Evolutionary conservation across 2,329 filamentous ascomycete species (phyloP), one percentile per base, ranked within the genome.

Genomic region (Pestalotiopsis sp.): DNA sequence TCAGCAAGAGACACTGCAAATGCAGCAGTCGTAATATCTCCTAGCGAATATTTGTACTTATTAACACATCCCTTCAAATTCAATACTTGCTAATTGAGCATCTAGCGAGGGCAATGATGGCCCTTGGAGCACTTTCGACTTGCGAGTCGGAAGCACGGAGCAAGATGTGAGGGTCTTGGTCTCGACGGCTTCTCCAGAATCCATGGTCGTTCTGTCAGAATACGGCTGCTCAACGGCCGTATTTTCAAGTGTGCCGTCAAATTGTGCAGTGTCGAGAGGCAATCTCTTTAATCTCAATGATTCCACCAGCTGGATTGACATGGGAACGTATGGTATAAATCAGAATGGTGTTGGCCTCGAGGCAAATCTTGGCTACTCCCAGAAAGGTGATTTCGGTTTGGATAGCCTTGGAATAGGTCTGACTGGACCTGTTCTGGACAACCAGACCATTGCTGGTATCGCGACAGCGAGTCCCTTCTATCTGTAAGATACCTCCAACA

Each of bases 101-200:
- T 66, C 13, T 20, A 78, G 76, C 60, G 80, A 82, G 27, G 81
- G 81, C 67, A 82, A 80, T 59, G 81, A 83, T 68, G 81, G 81
- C 20, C 77, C 77, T 23, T 82, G 80, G 80, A 81, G 79, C 69
- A 82, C 75, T 14, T 83, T 83, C 67, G 72, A 79, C 67, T 65
- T 80, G 49, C 78, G 77, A 17, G 76, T 80, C n/a, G 80, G 80
- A n/a, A 78, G 73, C 4, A 77, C 80, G 20, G 75, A 78, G 60
- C 78, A 80, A 68, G 73, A 77, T 67, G 70, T 81, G 14, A 73
- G 80, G 67, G 79, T 82, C 3, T 75, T 81, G 13, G 74, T 82
- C 11, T 82, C 81, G 36, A 83, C 81, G 20, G 78, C 81, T 1
- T 80, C 80, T 12, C 77, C 80, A 2, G 72, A 79, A 58, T 74